phyloP scores from a whole-genome alignment of 2,329 filamentous ascomycete genomes.

The Ramichloridium luteum region DNA sequence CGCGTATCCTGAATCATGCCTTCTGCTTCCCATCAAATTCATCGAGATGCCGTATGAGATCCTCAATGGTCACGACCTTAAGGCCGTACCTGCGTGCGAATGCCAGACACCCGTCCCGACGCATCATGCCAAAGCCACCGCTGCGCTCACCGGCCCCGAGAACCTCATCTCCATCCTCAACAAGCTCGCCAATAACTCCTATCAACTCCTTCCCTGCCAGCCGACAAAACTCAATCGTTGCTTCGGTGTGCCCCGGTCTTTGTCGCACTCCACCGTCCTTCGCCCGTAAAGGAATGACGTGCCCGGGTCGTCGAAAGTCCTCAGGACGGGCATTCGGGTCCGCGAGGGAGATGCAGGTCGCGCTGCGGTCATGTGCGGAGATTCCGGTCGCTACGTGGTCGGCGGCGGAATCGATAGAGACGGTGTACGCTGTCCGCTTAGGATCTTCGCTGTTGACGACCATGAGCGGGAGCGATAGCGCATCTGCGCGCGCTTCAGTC shows the following conservation, averaged over 20 bases:
- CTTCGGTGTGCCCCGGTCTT: slow-evolving; percentile 81
- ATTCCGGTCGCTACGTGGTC: slow-evolving; percentile 76
- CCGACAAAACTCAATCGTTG: slow-evolving; percentile 78
- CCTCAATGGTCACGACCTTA: slow-evolving; percentile 91
- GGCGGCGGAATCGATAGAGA: slow-evolving; percentile 65
- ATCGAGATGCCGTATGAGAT: slow-evolving; percentile 68
- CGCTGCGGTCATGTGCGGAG: slow-evolving; percentile 70
- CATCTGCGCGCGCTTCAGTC: slow-evolving; percentile 52
- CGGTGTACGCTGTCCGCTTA: slow-evolving; percentile 83
- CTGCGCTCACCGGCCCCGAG: slow-evolving; percentile 52
- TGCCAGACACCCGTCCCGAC: slow-evolving; percentile 71
- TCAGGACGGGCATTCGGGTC: slow-evolving; percentile 44
- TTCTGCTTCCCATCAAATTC: slow-evolving; percentile 11
- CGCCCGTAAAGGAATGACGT: slow-evolving; percentile 77
- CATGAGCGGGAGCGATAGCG: slow-evolving; percentile 80
- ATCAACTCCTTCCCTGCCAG: slow-evolving; percentile 66
- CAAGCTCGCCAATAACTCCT: slow-evolving; percentile 81
- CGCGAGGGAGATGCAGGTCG: slow-evolving; percentile 70
- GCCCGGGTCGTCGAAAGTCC: slow-evolving; percentile 70
- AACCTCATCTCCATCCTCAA: slow-evolving; percentile 69
- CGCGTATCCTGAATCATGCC: slow-evolving; percentile 5
- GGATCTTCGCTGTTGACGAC: slow-evolving; percentile 64
- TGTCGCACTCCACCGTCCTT: slow-evolving; percentile 67
- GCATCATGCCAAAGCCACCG: slow-evolving; percentile 72
- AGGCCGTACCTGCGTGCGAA: slow-evolving; percentile 85